Percentiles rank a stretch among this genome's conserved stretches.
These are phyloP conservation scores for Exophiala viscosa DNA, from an alignment of 2,329 filamentous ascomycete species.

Conservation along the genomic window DNA sequence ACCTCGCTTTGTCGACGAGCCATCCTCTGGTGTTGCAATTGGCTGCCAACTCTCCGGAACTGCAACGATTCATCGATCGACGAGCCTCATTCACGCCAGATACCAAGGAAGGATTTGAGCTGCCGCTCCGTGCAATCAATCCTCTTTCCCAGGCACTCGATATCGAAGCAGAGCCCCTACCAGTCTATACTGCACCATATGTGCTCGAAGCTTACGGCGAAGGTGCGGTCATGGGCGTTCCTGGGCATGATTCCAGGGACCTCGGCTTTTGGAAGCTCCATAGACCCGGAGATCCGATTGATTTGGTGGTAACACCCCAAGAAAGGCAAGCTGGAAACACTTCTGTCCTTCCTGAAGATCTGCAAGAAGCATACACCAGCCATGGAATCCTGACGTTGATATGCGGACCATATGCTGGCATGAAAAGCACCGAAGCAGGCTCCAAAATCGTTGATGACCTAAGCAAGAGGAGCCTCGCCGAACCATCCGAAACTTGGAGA, in stretches of 20 bases:
- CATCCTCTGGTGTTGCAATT: constrained; percentile 65
- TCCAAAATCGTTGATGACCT: constrained; percentile 55
- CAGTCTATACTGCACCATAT: constrained; percentile 78
- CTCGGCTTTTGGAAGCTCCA: constrained; percentile 74
- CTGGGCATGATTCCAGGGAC: constrained; percentile 76
- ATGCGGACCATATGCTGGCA: constrained; percentile 62
- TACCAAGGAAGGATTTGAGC: constrained; percentile 62
- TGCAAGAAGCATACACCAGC: constrained; percentile 54
- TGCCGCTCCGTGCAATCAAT: constrained; percentile 62
- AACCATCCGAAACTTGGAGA: constrained; percentile 68
- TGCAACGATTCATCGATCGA: constrained; percentile 64
- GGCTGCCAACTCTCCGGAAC: constrained; percentile 56
- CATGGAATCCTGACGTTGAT: constrained; percentile 65
- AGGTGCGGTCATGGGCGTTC: constrained; percentile 88
- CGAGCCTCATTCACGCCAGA: constrained; percentile 53
- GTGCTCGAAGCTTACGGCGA: constrained; percentile 82
- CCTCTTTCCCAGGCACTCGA: constrained; percentile 58
- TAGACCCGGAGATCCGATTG: constrained; percentile 56
- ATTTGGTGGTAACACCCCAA: constrained; percentile 54
- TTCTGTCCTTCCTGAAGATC: constrained; percentile 33
- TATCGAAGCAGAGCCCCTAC: constrained; percentile 54
- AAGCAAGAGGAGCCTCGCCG: constrained; percentile 53
- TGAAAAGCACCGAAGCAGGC: constrained; percentile 61
- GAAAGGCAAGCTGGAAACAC: constrained; percentile 34
- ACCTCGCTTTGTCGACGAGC: constrained; percentile 70